Evolutionary conservation across 2,329 filamentous ascomycete genomes (phyloP), one percentile per base, ranked within the genome.

Genomic region (Sporothrix protearum): DNA sequence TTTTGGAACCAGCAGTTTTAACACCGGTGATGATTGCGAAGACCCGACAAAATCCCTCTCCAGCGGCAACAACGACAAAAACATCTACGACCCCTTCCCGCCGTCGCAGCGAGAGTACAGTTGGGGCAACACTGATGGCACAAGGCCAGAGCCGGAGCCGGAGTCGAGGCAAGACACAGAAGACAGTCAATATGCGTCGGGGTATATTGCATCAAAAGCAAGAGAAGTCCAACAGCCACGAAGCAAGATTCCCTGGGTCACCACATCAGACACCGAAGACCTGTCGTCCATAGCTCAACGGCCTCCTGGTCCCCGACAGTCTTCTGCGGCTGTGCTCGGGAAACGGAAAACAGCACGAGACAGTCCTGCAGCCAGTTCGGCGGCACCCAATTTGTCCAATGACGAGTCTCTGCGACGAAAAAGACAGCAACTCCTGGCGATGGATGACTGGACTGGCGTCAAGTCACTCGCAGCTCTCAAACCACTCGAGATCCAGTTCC

Each of bases 401-500:
- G 69, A 63, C 12, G 19, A 28, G 2, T n/a, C n/a, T n/a, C 39
- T 51, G 2, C 55, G 45, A 14, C 28, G 49, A 5, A 67, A 59
- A 30, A 68, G 49, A 25, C 25, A 51, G 14, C 63, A 36, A 4
- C n/a, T 74, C 16, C n/a, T 75, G 19, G 57, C 39, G 14, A 73
- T 73, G 73, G 74, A 75, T 22, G 74, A 75, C 71, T 75, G 74
- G 74, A 73, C 73, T 0, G 74, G 74, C 0, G 71, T 70, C 22
- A 69, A 72, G 68, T 7, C 19, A 19, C 45, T 67, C 9, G 45
- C 28, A 12, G 68, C 70, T 5, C 49, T 16, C 45, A 64, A 59
- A 47, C 73, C 73, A 0, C 68, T 72, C 9, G 25, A 49, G 7
- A 73, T 75, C 2, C 39, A 59, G 1, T 75, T 75, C 30, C 55